These are phyloP conservation scores for Cunninghamia lanceolata DNA, from an alignment of 75 land plant genomes.

Conservation along the genomic window DNA sequence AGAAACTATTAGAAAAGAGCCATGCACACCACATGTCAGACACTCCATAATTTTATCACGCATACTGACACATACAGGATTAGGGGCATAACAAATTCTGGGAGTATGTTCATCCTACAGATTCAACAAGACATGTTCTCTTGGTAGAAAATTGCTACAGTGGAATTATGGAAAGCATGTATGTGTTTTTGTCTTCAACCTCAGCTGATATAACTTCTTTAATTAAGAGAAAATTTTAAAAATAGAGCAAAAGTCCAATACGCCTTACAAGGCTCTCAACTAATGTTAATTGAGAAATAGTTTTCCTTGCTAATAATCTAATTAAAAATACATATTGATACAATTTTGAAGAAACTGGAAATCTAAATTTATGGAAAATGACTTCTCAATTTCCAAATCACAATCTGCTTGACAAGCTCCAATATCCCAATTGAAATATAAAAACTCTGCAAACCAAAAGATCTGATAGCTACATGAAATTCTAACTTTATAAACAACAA, in stretches of 20 bases:
- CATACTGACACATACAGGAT: background rate
- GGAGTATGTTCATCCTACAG: background rate
- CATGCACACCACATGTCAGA: background rate
- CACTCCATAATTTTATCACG: background rate
- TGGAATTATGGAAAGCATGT: background rate
- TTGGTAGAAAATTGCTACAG: background rate
- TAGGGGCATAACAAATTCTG: background rate
- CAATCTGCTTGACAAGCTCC: background rate
- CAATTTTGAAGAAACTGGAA: background rate
- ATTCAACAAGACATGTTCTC: background rate
- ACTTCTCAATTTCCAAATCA: background rate
- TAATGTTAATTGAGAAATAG: background rate
- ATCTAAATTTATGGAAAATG: background rate
- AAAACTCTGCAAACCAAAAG: background rate
- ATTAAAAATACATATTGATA: background rate
- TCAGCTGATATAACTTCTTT: background rate
- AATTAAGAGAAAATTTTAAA: background rate
- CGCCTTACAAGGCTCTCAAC: background rate
- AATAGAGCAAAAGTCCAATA: background rate
- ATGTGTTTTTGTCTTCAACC: background rate
- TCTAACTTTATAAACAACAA: background rate
- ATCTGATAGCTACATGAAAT: background rate
- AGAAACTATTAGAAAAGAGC: too few species aligned
- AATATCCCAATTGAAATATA: background rate
- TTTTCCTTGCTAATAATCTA: background rate